Base-by-base conservation (phyloP, 2,329 filamentous ascomycete genomes). In the Fusarium pseudoanthophilum region DNA sequence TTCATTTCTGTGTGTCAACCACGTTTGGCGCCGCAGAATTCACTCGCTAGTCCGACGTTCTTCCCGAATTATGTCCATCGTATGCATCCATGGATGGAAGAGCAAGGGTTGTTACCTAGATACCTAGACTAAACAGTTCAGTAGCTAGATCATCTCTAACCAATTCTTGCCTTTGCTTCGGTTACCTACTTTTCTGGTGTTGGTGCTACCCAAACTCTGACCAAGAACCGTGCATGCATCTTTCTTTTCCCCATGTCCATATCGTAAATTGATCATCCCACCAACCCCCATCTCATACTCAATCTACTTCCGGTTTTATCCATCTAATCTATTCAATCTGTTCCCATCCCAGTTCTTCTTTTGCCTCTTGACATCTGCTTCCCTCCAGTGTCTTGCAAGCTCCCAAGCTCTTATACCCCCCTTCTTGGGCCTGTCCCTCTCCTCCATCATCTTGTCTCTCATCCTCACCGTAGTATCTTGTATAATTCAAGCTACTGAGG, bases 291-390 rank as follows among this genome's bases (percentile, higher is more conserved):
- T n/a, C n/a, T 61, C 32, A 24, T 30, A 36, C 34, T 18, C 34
- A 32, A 15, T 24, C 11, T 67, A 28, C 26, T 58, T 59, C 39
- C 53, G 55, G 51, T 45, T 55, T 34, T 32, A n/a, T 59, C 18
- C 55, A 66, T 74, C 59, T 72, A 42, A 65, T 69, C 58, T 74
- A 59, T 63, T 69, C 60, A 53, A 63, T 63, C 45, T 58, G 37
- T 43, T 40, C 57, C 56, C 56, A 68, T 65, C 67, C 59, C 45
- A 40, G 16, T 57, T 20, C n/a, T 39, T 46, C 21, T 34, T 37
- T 36, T 56, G 49, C 45, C 60, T 72, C 60, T 58, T 61, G 24
- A 37, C 45, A 40, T 48, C 37, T 16, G 55, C 30, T 60, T 56
- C 14, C 24, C 32, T 3, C 36, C 46, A 52, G 46, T 34, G 42